Base-by-base conservation (phyloP, 176 grass and related monocot species). In the Phoenix dactylifera region DNA sequence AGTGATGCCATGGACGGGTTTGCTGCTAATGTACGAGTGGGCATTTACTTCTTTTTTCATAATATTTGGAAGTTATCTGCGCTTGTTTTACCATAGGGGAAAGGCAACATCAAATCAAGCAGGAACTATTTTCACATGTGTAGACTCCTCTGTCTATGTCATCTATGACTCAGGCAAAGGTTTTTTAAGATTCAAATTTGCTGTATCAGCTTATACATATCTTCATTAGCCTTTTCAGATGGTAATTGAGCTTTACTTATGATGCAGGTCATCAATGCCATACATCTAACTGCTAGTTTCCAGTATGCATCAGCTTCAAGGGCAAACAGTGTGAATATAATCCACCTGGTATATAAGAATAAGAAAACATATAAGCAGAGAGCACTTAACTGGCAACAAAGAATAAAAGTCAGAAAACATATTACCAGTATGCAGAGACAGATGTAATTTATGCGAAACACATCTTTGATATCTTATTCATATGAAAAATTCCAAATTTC, bases 1-100 rank as follows among this genome's bases (percentile, higher is more conserved):
- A 77, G 67, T 85, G 64, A 87, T 79, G 63, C 92, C 92, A 77
- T 86, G 74, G 87, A 96, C 78, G 19, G 92, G 92, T 59, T 62
- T 97, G 62, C 66, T 97, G 22, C 55, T 90, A 66, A 72, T 97
- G 83, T 75, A 87, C 4, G 92, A 97, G 59, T 87, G 78, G 80
- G 82, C 75, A 44, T 96, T 80, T 68, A 64, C 75, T 26, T 18
- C 68, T 58, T 96, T 90, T 75, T 90, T 96, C 59, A 52, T 90
- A 32, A 58, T 77, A 55, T 96, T 90, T 72, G 79, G 79, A 66
- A 68, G 65, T 57, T 96, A 87, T 75, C 78, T 96, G 44, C 76
- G 65, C 30, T 67, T 96, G 58, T 50, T 82, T 3, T 68, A 90
- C 52, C 66, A 53, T 18, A 88, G 86, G 83, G 92, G 87, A 76